Base-by-base conservation (phyloP, 2,329 filamentous ascomycete species). In the Cordyceps militaris region DNA sequence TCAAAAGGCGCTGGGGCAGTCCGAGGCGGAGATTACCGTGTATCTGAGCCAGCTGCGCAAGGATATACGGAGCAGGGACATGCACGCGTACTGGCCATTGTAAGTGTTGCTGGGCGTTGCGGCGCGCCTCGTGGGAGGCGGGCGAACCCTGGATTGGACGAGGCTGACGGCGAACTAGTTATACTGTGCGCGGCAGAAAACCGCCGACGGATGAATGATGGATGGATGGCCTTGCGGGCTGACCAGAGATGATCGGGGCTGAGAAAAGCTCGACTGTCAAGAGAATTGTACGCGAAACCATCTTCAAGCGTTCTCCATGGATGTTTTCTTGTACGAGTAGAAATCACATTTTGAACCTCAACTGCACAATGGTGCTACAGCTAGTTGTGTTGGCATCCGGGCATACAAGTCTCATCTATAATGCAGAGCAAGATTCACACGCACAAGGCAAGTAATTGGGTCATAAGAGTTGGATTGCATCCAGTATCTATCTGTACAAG, bases 1-100 rank as follows among this genome's bases (percentile, higher is more conserved):
- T 58, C 70, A 70, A 5, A 66, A 69, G 34, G 63, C 61, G 2
- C 61, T 70, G 28, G 65, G 65, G 8, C 71, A 70, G 71, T 62
- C 62, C 0, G 61, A 61, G 36, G 63, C 65, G 10, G 66, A 72
- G 46, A 65, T 67, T 11, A 19, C 66, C 24, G 62, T 64, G 3
- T 66, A 70, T 44, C 61, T 66, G 13, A 64, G 62, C 9, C 56
- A 67, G 43, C 64, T 70, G 4, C 64, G 65, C 30, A 65, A 63
- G n/a, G 69, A 71, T 24, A 49, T 70, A 28, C 63, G 61, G 52
- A 63, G 70, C 57, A 63, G 62, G 8, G 61, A 54, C 10, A 64
- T 68, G 3, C 70, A 73, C 49, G 61, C 65, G 10, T 71, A 71
- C 60, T 70, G 65, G 62, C 66, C 67, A 8, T 60, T 66, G 69